phyloP scores from a whole-genome alignment of 148 eudicot genomes.

The Rhododendron mucronatum region DNA sequence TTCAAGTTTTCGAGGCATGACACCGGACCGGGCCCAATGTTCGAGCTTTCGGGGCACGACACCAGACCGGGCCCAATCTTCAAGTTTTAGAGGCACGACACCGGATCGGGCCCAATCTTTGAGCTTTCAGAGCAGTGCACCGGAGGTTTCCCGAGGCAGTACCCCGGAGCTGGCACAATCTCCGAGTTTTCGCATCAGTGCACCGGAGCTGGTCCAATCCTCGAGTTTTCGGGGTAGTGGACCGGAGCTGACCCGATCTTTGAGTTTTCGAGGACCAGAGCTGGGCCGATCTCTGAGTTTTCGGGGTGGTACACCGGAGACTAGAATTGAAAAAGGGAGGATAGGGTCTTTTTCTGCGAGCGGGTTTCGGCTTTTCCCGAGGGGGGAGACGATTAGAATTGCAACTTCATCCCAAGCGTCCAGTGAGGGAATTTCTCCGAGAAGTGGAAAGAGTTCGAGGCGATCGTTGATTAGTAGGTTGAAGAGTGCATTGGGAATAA shows the following conservation, averaged over 20 bases:
- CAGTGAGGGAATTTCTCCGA: neutral
- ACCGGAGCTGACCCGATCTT: neutral
- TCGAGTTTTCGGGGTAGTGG: neutral
- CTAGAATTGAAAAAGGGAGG: neutral
- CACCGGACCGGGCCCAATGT: neutral
- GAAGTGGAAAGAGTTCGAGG: neutral
- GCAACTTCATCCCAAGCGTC: neutral
- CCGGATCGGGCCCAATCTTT: neutral
- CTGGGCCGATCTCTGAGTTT: neutral
- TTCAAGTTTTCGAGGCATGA: neutral
- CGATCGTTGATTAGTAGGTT: neutral
- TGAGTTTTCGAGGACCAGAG: neutral
- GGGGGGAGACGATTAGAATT: neutral
- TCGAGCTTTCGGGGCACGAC: neutral
- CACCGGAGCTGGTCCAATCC: neutral
- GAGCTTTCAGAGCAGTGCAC: neutral
- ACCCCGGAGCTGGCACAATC: neutral
- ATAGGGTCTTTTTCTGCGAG: neutral
- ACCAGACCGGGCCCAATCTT: neutral
- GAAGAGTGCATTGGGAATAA: neutral
- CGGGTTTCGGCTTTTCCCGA: neutral
- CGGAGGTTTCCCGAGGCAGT: neutral
- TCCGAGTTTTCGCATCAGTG: neutral
- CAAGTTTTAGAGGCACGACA: neutral
- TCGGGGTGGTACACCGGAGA: neutral